Base-by-base conservation (phyloP, 2,329 filamentous ascomycete species). In the Helotiales sp. region DNA sequence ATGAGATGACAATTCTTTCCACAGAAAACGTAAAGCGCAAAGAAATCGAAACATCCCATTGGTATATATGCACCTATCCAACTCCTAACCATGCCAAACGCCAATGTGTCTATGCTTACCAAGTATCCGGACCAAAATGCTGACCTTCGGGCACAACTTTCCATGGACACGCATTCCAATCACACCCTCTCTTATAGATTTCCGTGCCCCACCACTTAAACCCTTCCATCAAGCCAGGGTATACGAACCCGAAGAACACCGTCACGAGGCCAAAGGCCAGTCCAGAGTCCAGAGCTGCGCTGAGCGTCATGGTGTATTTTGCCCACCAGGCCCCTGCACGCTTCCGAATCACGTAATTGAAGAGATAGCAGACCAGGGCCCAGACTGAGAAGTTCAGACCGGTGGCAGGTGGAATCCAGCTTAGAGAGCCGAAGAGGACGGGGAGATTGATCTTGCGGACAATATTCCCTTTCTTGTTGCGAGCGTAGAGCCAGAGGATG, bases 141-240 rank as follows among this genome's bases (percentile, higher is more conserved):
- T 84, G 83, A 0, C 90, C 91, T 15, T 88, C 85, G 0, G 83
- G 80, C 5, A 96, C 84, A 0, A 79, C 84, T 64, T 83, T 87
- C 75, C 91, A 95, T 0, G 91, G 80, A 77, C 92, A 96, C 50
- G 91, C 92, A 77, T 89, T 84, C 92, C 92, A 96, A 80, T 96
- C 92, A 78, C 92, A 96, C 22, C 93, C 92, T 78, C 89, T 84
- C 78, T 93, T 94, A 77, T 93, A 93, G 5, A 95, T 85, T 75
- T 96, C 91, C 0, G 93, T 96, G 0, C 93, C 93, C 93, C 93
- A 96, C 93, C 93, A 96, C 65, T 83, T 87, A 75, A 96, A 93
- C 30, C 84, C 83, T 45, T 87, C 85, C 82, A 90, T 91, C 82
- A 85, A 87, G 0, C 91, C 91, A 0, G 93, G 91, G 76, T 93